Percentiles rank a stretch among this genome's conserved stretches.
Evolutionary conservation across 441 rosid genomes (phyloP).

Genomic region (Arabidopsis lyrata): DNA sequence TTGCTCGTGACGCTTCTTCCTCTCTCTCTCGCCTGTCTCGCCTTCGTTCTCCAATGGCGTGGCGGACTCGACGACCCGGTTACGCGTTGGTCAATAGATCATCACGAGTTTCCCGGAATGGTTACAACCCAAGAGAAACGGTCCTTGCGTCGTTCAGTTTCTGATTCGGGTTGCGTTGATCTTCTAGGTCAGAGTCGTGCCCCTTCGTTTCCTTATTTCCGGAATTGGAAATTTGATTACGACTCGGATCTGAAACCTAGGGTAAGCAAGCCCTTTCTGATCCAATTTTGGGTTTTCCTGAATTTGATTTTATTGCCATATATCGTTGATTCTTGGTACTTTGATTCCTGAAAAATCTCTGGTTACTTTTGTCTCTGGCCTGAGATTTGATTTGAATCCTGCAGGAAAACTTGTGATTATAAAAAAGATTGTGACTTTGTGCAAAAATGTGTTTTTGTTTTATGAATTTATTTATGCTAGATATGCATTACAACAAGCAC

Average conservation of each 20-base stretch:
- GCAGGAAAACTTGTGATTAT: not conserved
- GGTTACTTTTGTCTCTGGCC: not conserved
- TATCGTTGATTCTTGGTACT: not conserved
- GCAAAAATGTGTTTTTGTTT: constrained; percentile 13
- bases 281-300: constrained; percentile 6
- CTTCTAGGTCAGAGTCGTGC: constrained; percentile 58
- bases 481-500: constrained; percentile 86
- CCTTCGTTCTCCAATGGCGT: constrained; percentile 92
- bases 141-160: constrained; percentile 21
- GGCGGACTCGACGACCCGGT: constrained; percentile 77
- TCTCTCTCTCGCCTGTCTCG: constrained; percentile 72
- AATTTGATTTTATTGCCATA: not conserved
- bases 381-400: constrained; percentile 1
- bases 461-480: constrained; percentile 44
- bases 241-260: constrained; percentile 73
- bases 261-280: constrained; percentile 62
- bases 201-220: constrained; percentile 75
- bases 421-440: constrained; percentile 26
- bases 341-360: not conserved
- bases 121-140: constrained; percentile 16
- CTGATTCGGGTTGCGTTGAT: constrained; percentile 58
- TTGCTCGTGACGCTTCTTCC: constrained; percentile 74
- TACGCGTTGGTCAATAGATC: constrained; percentile 70
- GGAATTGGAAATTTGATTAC: constrained; percentile 69
- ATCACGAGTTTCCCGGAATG: constrained; percentile 73